A percentile compares a stretch with the other conserved stretches of the same genome.
These are phyloP conservation scores for Amanita phalloides DNA, from an alignment of 768 basidiomycete species.

Conservation along the genomic window DNA sequence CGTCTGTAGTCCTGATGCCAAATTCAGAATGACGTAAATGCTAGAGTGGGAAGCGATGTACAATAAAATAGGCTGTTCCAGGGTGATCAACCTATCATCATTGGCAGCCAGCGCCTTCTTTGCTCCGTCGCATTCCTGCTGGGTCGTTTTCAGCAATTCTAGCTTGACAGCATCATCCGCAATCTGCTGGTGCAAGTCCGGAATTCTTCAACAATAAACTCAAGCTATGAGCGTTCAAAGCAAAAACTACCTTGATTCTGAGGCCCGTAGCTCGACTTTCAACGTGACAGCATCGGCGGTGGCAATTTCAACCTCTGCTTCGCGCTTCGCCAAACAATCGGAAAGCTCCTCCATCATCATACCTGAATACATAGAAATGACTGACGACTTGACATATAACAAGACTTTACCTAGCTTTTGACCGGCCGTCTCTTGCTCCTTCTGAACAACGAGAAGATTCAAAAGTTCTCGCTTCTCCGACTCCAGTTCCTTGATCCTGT, in stretches of 20 bases:
- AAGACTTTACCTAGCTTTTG: conserved; percentile 7
- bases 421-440: conserved; percentile 7
- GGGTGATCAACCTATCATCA: background rate
- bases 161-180: background rate
- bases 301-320: conserved; percentile 17
- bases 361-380: conserved; percentile 8
- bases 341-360: conserved; percentile 13
- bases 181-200: background rate
- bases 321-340: conserved; percentile 15
- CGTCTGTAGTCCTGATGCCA: background rate
- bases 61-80: background rate
- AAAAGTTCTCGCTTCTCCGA: conserved; percentile 16
- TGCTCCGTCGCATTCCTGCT: background rate
- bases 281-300: conserved; percentile 14
- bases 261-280: conserved; percentile 12
- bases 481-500: conserved; percentile 24
- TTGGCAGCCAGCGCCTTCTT: background rate
- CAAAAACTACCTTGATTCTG: conserved; percentile 11
- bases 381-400: conserved; percentile 7
- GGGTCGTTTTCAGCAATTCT: background rate
- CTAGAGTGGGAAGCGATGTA: background rate
- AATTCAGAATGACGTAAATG: background rate
- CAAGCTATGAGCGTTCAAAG: conserved; percentile 6
- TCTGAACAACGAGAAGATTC: conserved; percentile 10
- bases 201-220: conserved; percentile 4